phyloP scores from a whole-genome alignment of 768 basidiomycete genomes.

The Calocybe gangraenosa region DNA sequence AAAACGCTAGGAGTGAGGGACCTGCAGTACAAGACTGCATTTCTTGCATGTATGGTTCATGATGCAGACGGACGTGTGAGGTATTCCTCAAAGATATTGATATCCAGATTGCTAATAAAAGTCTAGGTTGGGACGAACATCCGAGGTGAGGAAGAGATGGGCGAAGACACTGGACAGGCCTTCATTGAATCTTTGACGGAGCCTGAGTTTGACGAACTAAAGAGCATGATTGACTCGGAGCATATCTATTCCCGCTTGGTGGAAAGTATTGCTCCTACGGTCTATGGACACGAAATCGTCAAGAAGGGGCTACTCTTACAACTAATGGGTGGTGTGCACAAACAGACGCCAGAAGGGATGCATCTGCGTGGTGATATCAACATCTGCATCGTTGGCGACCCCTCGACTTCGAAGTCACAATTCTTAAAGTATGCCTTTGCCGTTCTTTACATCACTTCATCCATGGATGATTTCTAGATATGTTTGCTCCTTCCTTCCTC shows the following conservation, averaged over 20 bases:
- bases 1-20: slow-evolving; percentile 95
- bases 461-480: slow-evolving; percentile 55
- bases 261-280: slow-evolving; percentile 93
- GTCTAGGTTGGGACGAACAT: slow-evolving; percentile 78
- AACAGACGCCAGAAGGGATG: slow-evolving; percentile 94
- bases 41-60: slow-evolving; percentile 96
- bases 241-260: slow-evolving; percentile 95
- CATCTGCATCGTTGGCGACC: slow-evolving; percentile 97
- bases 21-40: slow-evolving; percentile 97
- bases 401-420: slow-evolving; percentile 96
- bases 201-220: slow-evolving; percentile 93
- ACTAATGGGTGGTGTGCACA: slow-evolving; percentile 98
- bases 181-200: slow-evolving; percentile 89
- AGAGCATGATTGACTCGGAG: slow-evolving; percentile 89
- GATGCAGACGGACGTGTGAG: slow-evolving; percentile 85
- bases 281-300: slow-evolving; percentile 98
- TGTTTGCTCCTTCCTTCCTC: slow-evolving; percentile 95
- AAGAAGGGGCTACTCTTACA: slow-evolving; percentile 96
- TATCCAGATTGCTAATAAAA: slow-evolving; percentile 3
- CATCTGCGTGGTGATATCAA: slow-evolving; percentile 98
- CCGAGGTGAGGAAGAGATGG: slow-evolving; percentile 81
- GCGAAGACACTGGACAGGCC: slow-evolving; percentile 73
- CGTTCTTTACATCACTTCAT: neutral
- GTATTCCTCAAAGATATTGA: slow-evolving; percentile 4
- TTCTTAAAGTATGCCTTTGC: slow-evolving; percentile 82